Conservation (phyloP, 768 basidiomycete species). For the Mycena kentingensis region DNA sequence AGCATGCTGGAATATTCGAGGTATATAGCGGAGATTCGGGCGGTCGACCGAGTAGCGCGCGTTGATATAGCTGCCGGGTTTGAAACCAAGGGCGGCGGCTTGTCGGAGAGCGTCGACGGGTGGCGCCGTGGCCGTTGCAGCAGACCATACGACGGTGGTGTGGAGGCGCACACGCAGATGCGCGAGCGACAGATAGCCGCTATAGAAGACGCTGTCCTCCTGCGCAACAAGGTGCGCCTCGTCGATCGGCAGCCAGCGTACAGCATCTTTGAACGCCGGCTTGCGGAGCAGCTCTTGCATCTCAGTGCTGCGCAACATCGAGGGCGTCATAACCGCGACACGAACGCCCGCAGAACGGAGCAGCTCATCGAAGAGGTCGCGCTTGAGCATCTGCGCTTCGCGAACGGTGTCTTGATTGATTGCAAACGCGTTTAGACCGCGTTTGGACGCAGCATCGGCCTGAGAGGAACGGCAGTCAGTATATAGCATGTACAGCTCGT, state of each 20-base stretch:
- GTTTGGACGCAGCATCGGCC: slow-evolving; percentile 1
- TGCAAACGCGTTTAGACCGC: not conserved
- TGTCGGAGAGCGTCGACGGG: not conserved
- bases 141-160: not conserved
- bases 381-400: not conserved
- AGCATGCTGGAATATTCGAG: slow-evolving; percentile 5
- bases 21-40: slow-evolving; percentile 8
- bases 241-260: slow-evolving; percentile 9
- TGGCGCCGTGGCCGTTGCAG: not conserved
- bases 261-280: not conserved
- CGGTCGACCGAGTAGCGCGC: not conserved
- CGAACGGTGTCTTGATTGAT: slow-evolving; percentile 8
- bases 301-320: not conserved
- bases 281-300: slow-evolving; percentile 2
- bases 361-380: slow-evolving; percentile 7
- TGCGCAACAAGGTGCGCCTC: slow-evolving; percentile 3
- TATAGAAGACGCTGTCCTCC: not conserved
- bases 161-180: not conserved
- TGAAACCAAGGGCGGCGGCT: not conserved
- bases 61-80: not conserved
- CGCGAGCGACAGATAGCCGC: not conserved
- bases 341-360: not conserved
- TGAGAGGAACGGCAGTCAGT: not conserved
- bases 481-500: not conserved
- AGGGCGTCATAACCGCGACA: slow-evolving; percentile 4